Evolutionary conservation across 192 early-diverging fungal species (phyloP).

Genomic region (Backusella liffmaniae): DNA sequence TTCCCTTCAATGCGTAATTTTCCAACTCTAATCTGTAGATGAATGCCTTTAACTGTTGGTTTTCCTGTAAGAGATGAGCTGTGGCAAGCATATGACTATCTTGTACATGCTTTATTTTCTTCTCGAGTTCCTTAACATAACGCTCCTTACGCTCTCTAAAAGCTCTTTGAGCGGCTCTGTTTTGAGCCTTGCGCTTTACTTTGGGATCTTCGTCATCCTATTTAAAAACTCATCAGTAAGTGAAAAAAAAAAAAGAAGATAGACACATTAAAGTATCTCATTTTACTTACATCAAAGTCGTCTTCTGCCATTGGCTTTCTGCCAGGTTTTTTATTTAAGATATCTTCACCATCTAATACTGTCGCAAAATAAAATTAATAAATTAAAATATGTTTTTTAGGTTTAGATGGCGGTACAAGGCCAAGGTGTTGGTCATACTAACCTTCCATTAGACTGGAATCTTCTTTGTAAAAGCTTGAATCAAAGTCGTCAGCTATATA

Average conservation of each 20-base stretch:
- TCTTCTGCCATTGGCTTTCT: constrained; percentile 15
- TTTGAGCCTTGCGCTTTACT: constrained; percentile 36
- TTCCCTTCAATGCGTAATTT: constrained; percentile 34
- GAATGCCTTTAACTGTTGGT: constrained; percentile 44
- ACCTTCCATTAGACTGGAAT: background rate
- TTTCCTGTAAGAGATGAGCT: constrained; percentile 49
- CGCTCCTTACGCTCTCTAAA: constrained; percentile 78
- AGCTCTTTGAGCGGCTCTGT: constrained; percentile 35
- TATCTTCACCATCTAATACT: background rate
- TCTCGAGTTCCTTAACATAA: constrained; percentile 80
- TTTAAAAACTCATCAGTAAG: background rate
- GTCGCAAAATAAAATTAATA: constrained; percentile 7
- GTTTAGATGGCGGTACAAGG: background rate
- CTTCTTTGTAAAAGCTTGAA: background rate
- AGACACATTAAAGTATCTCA: too few species aligned
- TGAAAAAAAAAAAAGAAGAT: background rate
- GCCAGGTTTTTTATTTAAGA: constrained; percentile 10
- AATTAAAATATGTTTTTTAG: background rate
- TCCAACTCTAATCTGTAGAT: constrained; percentile 52
- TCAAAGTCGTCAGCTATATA: constrained; percentile 5
- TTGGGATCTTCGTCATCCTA: constrained; percentile 26
- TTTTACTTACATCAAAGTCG: background rate
- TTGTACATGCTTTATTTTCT: constrained; percentile 66
- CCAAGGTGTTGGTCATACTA: background rate
- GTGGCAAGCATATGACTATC: constrained; percentile 44